Evolutionary conservation across 768 basidiomycete genomes (phyloP).

Genomic region (Suillus occidentalis): DNA sequence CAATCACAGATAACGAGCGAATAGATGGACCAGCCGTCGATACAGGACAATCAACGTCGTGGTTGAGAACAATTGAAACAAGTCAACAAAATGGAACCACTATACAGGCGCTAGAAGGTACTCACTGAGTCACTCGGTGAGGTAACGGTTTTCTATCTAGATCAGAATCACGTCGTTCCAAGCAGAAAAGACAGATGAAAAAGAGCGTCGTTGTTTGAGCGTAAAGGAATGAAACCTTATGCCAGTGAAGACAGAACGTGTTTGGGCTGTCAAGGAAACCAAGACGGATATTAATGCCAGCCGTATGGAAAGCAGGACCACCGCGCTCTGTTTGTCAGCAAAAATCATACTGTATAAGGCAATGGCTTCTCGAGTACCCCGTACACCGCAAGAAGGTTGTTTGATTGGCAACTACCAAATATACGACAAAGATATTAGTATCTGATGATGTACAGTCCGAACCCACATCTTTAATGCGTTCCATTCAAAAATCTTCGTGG

Average conservation of each 20-base stretch:
- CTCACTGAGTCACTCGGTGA: constrained; percentile 1
- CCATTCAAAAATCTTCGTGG: too few species aligned
- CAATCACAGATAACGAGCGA: not conserved
- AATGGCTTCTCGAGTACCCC: not conserved
- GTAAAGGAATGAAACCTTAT: not conserved
- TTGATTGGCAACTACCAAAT: too few species aligned
- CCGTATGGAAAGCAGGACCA: not conserved
- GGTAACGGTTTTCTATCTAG: not conserved
- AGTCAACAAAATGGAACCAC: constrained; percentile 1
- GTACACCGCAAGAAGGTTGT: not conserved
- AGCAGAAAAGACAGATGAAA: constrained; percentile 3
- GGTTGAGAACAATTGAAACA: constrained; percentile 2
- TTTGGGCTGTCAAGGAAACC: constrained; percentile 1
- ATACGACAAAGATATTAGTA: too few species aligned
- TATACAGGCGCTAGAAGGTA: not conserved
- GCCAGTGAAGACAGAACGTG: not conserved
- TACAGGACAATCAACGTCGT: not conserved
- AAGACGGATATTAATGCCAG: not conserved
- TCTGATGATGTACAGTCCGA: too few species aligned
- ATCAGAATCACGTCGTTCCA: not conserved
- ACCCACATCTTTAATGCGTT: not conserved
- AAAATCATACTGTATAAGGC: not conserved
- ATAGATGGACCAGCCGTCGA: constrained; percentile 1
- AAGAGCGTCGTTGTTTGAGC: not conserved
- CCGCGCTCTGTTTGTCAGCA: not conserved